These are phyloP conservation scores for Sarcocystis neurona DNA, from an alignment of 169 alveolate genomes.

Conservation along the genomic window DNA sequence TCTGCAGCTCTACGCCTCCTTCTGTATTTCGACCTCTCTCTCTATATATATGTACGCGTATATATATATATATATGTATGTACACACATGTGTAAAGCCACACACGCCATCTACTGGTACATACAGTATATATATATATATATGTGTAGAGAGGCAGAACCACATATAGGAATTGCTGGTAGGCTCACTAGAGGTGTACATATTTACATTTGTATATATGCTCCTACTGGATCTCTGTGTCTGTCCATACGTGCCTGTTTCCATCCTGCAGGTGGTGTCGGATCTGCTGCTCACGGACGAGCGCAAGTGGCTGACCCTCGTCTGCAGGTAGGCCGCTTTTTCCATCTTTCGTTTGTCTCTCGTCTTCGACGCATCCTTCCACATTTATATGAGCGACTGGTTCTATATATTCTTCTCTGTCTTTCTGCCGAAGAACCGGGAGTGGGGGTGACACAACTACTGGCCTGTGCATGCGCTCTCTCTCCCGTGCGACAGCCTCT, in stretches of 20 bases:
- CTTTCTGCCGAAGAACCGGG: neutral
- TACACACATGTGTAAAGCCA: neutral
- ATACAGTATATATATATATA: neutral
- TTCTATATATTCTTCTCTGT: neutral
- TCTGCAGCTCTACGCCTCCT: too few relatives aligned
- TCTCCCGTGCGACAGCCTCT: neutral
- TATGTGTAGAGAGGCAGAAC: too few relatives aligned
- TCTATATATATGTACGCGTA: neutral
- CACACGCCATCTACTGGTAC: neutral
- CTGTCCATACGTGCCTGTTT: neutral
- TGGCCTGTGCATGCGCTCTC: neutral
- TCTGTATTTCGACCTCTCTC: neutral
- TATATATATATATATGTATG: neutral
- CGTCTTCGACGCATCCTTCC: neutral
- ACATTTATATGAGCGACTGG: neutral
- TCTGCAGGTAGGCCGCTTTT: slow-evolving; percentile 52
- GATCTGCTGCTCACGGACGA: slow-evolving; percentile 64
- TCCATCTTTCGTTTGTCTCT: neutral
- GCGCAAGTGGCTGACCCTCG: slow-evolving; percentile 64
- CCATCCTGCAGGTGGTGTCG: slow-evolving; percentile 48
- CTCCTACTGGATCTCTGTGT: neutral
- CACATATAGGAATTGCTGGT: neutral
- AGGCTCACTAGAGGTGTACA: neutral
- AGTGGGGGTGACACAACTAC: neutral
- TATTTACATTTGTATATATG: neutral